Percentiles rank a stretch among this genome's conserved stretches.
Conservation (phyloP, 495 filamentous ascomycete genomes). For the Hyaloscypha bicolor region DNA sequence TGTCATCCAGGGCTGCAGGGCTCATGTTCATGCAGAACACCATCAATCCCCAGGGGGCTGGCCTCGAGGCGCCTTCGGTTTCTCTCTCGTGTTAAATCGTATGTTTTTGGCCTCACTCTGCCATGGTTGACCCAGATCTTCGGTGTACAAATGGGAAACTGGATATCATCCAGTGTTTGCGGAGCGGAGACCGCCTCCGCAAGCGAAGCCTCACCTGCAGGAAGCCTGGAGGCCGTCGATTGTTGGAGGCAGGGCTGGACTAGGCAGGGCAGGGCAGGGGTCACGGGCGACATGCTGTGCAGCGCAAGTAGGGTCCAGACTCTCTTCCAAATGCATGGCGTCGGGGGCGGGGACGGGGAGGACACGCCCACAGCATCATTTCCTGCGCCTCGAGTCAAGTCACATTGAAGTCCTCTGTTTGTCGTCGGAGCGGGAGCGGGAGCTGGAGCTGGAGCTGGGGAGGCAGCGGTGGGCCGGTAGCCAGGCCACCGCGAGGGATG, state of each 20-base stretch:
- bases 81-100: not conserved
- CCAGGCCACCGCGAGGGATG: not conserved
- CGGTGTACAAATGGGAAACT: too few species aligned
- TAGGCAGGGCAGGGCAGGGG: not conserved
- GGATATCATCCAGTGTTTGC: not conserved
- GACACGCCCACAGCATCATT: not conserved
- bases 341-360: not conserved
- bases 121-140: not conserved
- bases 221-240: too few species aligned
- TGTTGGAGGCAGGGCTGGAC: too few species aligned
- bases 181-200: not conserved
- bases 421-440: not conserved
- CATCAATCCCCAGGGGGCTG: not conserved
- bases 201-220: too few species aligned
- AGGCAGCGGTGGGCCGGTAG: not conserved
- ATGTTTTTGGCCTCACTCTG: not conserved
- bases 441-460: not conserved
- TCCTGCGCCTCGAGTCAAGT: not conserved
- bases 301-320: not conserved
- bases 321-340: not conserved
- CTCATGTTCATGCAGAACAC: not conserved
- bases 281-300: not conserved
- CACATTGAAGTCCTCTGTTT: not conserved
- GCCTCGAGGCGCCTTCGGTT: too few species aligned
- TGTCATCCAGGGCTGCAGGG: not conserved